These are phyloP conservation scores for Euphorbia pulcherrima DNA, from an alignment of 345 rosid species.

Conservation along the genomic window DNA sequence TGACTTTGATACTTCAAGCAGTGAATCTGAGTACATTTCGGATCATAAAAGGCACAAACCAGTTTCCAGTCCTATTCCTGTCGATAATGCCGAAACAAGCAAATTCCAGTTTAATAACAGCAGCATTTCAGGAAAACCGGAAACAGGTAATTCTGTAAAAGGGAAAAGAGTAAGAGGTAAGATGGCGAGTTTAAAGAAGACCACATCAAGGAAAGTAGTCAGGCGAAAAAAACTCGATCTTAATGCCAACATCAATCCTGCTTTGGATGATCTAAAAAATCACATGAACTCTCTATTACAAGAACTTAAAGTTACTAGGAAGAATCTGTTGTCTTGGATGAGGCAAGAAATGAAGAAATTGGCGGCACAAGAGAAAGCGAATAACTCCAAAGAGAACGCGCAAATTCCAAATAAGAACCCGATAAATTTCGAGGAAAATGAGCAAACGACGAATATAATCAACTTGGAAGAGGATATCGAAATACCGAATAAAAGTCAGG, in stretches of 20 bases:
- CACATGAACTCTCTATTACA: conserved; percentile 42
- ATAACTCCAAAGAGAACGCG: no score
- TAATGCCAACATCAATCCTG: no score
- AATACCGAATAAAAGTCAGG: no score
- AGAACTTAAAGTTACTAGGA: conserved; percentile 45
- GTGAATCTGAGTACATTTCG: conserved; percentile 31
- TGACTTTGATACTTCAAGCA: conserved; percentile 41
- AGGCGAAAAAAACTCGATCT: conserved; percentile 24
- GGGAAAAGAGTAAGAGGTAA: conserved; percentile 17
- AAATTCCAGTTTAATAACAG: conserved; percentile 22
- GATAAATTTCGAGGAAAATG: conserved; percentile 12
- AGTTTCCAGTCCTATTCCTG: conserved; percentile 22
- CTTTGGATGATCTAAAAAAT: conserved; percentile 34
- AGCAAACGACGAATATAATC: conserved; percentile 15
- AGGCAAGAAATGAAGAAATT: conserved; percentile 45
- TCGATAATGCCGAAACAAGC: conserved; percentile 28
- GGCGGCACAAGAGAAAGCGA: conserved; percentile 27
- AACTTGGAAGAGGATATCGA: conserved; percentile 15
- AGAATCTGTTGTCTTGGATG: conserved; percentile 45
- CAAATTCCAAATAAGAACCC: conserved; percentile 15
- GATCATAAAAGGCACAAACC: conserved; percentile 30
- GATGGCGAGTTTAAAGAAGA: conserved; percentile 7
- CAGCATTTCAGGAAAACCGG: conserved; percentile 12
- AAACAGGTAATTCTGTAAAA: conserved; percentile 25
- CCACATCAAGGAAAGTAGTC: conserved; percentile 12